Base-by-base conservation (phyloP, 2,329 filamentous ascomycete species). In the Piedraia hortae region DNA sequence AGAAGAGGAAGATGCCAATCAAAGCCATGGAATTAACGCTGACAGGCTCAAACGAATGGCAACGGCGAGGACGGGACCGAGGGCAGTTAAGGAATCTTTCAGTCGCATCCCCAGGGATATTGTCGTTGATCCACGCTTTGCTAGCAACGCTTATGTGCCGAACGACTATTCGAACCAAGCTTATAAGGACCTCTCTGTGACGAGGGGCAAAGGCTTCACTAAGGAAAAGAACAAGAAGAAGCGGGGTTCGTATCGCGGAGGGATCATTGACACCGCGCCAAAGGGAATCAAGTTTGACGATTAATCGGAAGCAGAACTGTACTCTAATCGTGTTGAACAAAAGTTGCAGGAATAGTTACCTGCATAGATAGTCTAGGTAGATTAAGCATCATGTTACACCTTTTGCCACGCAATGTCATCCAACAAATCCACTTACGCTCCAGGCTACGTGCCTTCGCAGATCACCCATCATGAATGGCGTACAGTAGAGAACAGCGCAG, bases 221-320 rank as follows among this genome's bases (percentile, higher is more conserved):
- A 97, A 97, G 56, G 85, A 93, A 55, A 97, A 97, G 66, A 97
- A 97, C 52, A 97, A 97, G 44, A 49, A 51, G 39, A 52, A 53
- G 42, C 27, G 38, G 32, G 41, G 39, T 38, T 75, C 70, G 33
- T 97, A 90, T 56, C 66, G 72, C 21, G 85, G 85, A 19, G 85
- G 85, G 4, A 48, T 59, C 23, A 89, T 97, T 37, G 80, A 97
- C 42, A 72, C 82, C 23, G 50, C 58, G 8, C 70, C 71, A 31
- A 80, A 82, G 48, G 71, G 74, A 26, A 72, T 90, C 52, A 91
- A 89, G 52, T 97, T 97, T 47, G 78, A 91, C 2, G 74, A 89
- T 38, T 89, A 10, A 17, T 17, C 10, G 7, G 10, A n/a, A n/a
- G n/a, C n/a, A n/a, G n/a, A n/a, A n/a, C n/a, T n/a, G n/a, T n/a